Conservation (phyloP, 495 filamentous ascomycete genomes). For the Tuber aestivum region DNA sequence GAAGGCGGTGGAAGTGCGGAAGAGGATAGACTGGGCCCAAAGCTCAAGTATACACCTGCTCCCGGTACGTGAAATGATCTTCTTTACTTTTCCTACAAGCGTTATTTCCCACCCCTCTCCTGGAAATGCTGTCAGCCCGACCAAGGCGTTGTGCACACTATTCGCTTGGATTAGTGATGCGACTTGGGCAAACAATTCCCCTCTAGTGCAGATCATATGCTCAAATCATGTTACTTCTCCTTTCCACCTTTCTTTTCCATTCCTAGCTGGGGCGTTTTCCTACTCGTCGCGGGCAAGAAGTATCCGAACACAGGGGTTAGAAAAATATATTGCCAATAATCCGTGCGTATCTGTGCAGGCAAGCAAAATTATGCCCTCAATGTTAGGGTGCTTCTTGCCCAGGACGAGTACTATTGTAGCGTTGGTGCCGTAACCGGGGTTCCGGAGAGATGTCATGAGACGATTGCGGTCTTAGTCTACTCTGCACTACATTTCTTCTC, state of each 20-base stretch:
- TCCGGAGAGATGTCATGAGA: not conserved
- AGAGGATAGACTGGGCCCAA: slow-evolving; percentile 40
- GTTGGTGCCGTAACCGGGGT: not conserved
- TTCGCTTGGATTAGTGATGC: slow-evolving; percentile 13
- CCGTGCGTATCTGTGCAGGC: not conserved
- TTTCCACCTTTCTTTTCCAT: not conserved
- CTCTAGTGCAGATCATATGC: slow-evolving; percentile 5
- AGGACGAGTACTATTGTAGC: not conserved
- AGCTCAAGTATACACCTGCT: slow-evolving; percentile 42
- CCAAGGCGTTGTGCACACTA: slow-evolving; percentile 25
- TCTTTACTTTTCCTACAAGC: slow-evolving; percentile 21
- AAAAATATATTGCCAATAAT: not conserved
- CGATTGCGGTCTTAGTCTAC: not conserved
- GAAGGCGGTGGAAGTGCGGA: slow-evolving; percentile 28
- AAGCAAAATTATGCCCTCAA: not conserved
- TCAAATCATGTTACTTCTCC: slow-evolving; percentile 6
- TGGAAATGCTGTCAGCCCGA: slow-evolving; percentile 11
- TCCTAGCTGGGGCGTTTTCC: not conserved
- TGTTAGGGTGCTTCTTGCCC: not conserved
- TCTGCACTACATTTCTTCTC: not conserved
- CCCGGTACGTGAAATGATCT: slow-evolving; percentile 35
- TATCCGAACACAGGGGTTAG: not conserved
- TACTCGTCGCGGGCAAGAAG: not conserved
- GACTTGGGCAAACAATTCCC: slow-evolving; percentile 20
- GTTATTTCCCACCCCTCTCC: slow-evolving; percentile 27